Conservation (phyloP, 2,329 filamentous ascomycete genomes). For the Colletotrichum caudatum region DNA sequence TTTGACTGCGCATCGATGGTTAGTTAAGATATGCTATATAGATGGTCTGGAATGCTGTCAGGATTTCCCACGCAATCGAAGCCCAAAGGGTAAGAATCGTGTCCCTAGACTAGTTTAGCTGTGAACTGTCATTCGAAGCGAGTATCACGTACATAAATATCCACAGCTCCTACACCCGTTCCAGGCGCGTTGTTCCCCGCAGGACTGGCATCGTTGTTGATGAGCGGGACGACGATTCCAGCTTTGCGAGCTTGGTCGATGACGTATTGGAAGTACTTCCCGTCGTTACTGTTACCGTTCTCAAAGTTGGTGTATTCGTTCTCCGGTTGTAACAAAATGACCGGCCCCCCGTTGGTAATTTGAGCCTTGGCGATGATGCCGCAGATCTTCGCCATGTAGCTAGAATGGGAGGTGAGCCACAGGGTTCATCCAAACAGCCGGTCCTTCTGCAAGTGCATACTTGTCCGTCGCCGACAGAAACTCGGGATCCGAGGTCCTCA, state of each 20-base stretch:
- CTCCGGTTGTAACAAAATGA: slow-evolving; percentile 84
- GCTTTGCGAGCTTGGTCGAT: slow-evolving; percentile 75
- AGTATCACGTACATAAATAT: slow-evolving; percentile 54
- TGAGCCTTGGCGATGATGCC: slow-evolving; percentile 77
- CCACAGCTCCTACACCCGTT: slow-evolving; percentile 57
- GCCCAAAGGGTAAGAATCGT: slow-evolving; percentile 72
- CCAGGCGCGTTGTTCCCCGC: slow-evolving; percentile 74
- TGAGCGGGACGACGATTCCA: slow-evolving; percentile 79
- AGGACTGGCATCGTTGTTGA: slow-evolving; percentile 78
- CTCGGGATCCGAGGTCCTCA: slow-evolving; percentile 72
- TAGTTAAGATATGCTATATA: background rate
- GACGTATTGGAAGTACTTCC: slow-evolving; percentile 77
- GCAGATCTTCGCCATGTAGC: slow-evolving; percentile 65
- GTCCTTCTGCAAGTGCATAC: slow-evolving; percentile 52
- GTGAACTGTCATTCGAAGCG: too few species aligned
- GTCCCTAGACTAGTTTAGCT: slow-evolving; percentile 44
- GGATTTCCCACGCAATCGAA: slow-evolving; percentile 63
- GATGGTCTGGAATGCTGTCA: too few species aligned
- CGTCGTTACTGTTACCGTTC: slow-evolving; percentile 61
- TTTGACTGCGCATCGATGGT: slow-evolving; percentile 50
- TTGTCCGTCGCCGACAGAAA: slow-evolving; percentile 76
- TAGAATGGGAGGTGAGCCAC: slow-evolving; percentile 43
- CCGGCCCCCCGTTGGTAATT: slow-evolving; percentile 84
- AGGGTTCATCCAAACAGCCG: background rate
- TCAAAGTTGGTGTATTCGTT: slow-evolving; percentile 80